Conservation (phyloP, 257 asterid genomes). For the Linderniella brevidens region DNA sequence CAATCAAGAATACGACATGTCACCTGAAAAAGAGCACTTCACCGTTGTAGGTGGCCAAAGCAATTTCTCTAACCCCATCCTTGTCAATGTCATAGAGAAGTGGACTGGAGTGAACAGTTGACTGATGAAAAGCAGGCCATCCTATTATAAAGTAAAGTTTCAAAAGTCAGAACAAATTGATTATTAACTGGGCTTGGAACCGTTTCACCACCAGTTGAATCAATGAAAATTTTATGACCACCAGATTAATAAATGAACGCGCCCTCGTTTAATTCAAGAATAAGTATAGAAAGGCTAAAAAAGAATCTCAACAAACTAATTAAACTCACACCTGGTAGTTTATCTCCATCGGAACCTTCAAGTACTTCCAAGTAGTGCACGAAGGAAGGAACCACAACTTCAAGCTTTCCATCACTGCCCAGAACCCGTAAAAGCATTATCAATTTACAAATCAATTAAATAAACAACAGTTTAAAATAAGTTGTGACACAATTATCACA, state of each 20-base stretch:
- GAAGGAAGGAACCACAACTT: constrained; percentile 86
- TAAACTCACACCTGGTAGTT: constrained; percentile 68
- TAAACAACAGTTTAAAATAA: not conserved
- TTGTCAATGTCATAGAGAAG: constrained; percentile 88
- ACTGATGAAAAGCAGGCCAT: constrained; percentile 99
- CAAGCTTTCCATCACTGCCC: constrained; percentile 92
- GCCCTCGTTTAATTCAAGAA: no score
- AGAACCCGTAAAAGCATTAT: constrained; percentile 9
- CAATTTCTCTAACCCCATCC: constrained; percentile 96
- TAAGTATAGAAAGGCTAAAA: no score
- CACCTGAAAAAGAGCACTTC: constrained; percentile 98
- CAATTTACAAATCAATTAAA: constrained; percentile 6
- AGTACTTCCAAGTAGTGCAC: constrained; percentile 97
- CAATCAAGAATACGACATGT: constrained; percentile 8
- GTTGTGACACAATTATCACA: not conserved
- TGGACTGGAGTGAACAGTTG: constrained; percentile 95
- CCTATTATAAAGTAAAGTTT: constrained; percentile 26
- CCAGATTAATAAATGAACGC: no score
- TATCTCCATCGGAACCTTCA: constrained; percentile 99
- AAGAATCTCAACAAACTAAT: not conserved
- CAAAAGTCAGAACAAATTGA: constrained; percentile 2
- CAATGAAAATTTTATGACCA: no score
- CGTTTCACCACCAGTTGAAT: no score
- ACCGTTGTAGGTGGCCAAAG: constrained; percentile 87
- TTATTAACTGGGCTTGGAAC: not conserved